These are phyloP conservation scores for Eurotiales sp. DNA, from an alignment of 2,329 filamentous ascomycete genomes.

Conservation along the genomic window DNA sequence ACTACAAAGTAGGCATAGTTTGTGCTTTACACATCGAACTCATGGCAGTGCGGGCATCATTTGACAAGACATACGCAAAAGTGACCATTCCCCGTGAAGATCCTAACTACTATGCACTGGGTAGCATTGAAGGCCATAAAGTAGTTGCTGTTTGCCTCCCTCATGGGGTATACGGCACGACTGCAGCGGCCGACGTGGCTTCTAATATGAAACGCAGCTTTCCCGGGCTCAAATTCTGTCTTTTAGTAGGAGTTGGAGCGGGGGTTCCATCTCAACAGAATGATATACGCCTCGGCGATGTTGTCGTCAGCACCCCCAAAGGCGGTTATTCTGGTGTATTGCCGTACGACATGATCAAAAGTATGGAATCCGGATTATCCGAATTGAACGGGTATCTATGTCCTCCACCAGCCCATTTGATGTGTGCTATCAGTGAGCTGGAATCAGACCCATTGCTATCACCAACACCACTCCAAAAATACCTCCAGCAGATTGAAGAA, in stretches of 20 bases:
- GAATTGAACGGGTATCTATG: conserved; percentile 9
- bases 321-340: conserved; percentile 16
- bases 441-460: conserved; percentile 7
- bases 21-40: conserved; percentile 26
- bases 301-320: conserved; percentile 23
- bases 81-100: conserved; percentile 14
- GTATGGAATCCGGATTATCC: neutral
- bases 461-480: conserved; percentile 4
- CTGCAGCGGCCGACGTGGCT: conserved; percentile 19
- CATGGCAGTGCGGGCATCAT: conserved; percentile 22
- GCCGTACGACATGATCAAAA: conserved; percentile 19
- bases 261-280: conserved; percentile 19
- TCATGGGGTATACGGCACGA: conserved; percentile 22
- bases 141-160: conserved; percentile 24
- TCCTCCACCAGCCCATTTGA: conserved; percentile 9
- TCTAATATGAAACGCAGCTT: conserved; percentile 24
- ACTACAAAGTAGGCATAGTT: conserved; percentile 27
- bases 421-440: conserved; percentile 10
- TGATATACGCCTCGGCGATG: conserved; percentile 24
- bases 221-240: conserved; percentile 18
- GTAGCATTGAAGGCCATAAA: conserved; percentile 23
- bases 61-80: conserved; percentile 20
- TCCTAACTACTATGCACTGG: conserved; percentile 25
- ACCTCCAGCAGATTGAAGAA: conserved; percentile 7
- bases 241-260: conserved; percentile 27